phyloP scores from a whole-genome alignment of 192 early-diverging fungal species.

The Backusella morwellensis region DNA sequence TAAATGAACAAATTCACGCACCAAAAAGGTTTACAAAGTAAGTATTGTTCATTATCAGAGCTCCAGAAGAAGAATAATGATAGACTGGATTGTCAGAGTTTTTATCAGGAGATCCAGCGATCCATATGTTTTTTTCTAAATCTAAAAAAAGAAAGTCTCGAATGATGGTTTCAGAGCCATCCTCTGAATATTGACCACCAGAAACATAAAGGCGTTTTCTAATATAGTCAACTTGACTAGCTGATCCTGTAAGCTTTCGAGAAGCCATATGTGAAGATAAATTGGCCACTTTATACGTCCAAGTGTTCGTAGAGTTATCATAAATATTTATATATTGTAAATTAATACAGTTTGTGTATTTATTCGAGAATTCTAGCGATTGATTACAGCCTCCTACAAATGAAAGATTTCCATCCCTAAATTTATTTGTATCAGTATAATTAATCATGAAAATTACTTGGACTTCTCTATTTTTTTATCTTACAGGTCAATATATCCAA shows the following conservation, averaged over 20 bases:
- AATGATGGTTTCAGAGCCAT: no score
- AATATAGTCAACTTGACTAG: background rate
- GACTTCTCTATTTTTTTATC: background rate
- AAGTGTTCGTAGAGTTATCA: background rate
- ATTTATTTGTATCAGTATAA: background rate
- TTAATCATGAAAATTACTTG: no score
- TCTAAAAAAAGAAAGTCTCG: background rate
- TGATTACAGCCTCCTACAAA: background rate
- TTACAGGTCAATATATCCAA: background rate
- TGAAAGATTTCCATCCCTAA: background rate
- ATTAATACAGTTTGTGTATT: no score
- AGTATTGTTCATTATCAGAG: background rate
- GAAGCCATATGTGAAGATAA: background rate
- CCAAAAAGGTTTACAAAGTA: background rate
- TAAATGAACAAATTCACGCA: background rate
- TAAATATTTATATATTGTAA: background rate
- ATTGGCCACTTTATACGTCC: background rate
- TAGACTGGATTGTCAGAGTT: background rate
- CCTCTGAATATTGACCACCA: background rate
- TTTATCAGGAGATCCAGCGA: background rate
- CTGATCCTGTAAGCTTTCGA: background rate
- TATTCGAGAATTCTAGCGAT: no score
- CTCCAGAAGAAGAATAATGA: background rate
- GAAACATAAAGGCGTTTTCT: background rate
- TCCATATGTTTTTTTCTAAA: background rate